A percentile compares a stretch with the other conserved stretches of the same genome.
These are phyloP conservation scores for Tylopilus vinaceipallidus DNA, from an alignment of 768 basidiomycete species.

Conservation along the genomic window DNA sequence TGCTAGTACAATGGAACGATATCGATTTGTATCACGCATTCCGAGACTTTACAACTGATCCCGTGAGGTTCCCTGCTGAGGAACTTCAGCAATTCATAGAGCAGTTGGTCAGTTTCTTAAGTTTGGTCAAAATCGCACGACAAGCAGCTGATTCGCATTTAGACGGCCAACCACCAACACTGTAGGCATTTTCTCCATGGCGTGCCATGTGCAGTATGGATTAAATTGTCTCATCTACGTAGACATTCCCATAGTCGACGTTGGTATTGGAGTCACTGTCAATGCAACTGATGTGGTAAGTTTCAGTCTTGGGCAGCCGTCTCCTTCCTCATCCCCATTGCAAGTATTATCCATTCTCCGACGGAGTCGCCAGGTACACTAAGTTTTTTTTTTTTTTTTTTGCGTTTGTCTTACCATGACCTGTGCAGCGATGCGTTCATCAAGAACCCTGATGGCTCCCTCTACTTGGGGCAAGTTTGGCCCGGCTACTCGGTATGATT, in stretches of 20 bases:
- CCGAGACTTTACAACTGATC: constrained; percentile 69
- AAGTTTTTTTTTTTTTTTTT: not conserved
- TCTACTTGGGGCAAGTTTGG: constrained; percentile 77
- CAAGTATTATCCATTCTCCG: constrained; percentile 66
- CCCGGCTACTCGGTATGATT: constrained; percentile 63
- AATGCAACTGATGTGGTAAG: constrained; percentile 64
- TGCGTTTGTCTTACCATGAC: not conserved
- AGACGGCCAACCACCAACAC: constrained; percentile 31
- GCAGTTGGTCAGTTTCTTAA: constrained; percentile 47
- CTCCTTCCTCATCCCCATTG: not conserved
- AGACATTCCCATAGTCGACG: constrained; percentile 75
- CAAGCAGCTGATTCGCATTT: constrained; percentile 2
- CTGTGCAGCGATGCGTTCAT: constrained; percentile 60
- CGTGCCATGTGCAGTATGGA: not conserved
- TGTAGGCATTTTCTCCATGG: constrained; percentile 15
- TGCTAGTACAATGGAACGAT: constrained; percentile 72
- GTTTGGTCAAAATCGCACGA: not conserved
- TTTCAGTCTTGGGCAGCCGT: not conserved
- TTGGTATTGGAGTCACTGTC: constrained; percentile 52
- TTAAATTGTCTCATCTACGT: not conserved
- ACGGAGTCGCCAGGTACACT: constrained; percentile 56
- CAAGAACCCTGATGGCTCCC: constrained; percentile 70
- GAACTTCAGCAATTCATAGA: constrained; percentile 53
- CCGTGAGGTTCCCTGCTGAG: constrained; percentile 55
- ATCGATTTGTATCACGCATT: constrained; percentile 70